These are phyloP conservation scores for Myriosclerotinia curreyana DNA, from an alignment of 2,329 filamentous ascomycete species.

Conservation along the genomic window DNA sequence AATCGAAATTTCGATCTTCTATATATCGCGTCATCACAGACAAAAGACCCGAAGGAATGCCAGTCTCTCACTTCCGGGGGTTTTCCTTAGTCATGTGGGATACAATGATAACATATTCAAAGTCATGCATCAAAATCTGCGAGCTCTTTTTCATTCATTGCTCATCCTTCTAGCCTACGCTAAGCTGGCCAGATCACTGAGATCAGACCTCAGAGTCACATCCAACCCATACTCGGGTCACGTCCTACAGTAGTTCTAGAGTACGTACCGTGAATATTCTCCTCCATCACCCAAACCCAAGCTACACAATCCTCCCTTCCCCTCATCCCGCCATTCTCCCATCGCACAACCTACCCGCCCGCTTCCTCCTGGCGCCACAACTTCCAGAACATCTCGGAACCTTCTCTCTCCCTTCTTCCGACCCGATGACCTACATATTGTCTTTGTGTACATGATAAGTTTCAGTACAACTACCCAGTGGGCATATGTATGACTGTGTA, in stretches of 20 bases:
- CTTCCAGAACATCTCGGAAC: background rate
- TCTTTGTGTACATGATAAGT: background rate
- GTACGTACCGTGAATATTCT: background rate
- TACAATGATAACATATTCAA: too few species aligned
- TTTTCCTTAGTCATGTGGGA: background rate
- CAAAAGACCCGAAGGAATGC: background rate
- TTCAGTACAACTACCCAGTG: too few species aligned
- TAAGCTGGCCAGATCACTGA: background rate
- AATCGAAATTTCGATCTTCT: constrained; percentile 5
- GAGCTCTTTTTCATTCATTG: background rate
- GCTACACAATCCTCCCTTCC: background rate
- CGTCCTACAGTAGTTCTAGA: background rate
- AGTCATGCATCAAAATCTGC: background rate
- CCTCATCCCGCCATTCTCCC: background rate
- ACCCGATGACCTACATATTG: background rate
- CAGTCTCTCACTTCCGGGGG: background rate
- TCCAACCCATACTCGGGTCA: background rate
- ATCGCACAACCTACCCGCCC: background rate
- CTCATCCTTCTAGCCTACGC: background rate
- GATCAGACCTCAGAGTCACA: background rate
- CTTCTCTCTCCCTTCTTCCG: background rate
- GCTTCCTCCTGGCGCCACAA: background rate
- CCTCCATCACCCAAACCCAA: background rate
- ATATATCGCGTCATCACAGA: background rate
- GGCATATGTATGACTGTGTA: too few species aligned